Evolutionary conservation across 805 yeast species (phyloP).

Genomic region (Cyberlindnera xylosilytica): DNA sequence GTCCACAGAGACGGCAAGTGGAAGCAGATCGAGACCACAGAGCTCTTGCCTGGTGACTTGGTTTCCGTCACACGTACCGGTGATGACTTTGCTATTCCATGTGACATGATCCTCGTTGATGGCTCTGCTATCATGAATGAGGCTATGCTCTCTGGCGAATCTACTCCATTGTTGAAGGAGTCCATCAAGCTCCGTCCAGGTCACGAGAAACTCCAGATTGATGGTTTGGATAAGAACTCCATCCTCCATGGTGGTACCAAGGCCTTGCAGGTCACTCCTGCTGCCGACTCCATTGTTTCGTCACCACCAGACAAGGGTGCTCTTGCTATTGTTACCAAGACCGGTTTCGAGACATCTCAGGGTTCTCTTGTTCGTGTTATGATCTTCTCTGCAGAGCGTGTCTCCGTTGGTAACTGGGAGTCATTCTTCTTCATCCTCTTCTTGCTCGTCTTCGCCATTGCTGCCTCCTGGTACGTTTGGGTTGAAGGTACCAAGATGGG

Average conservation of each 20-base stretch:
- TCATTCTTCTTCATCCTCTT: conserved; percentile 90
- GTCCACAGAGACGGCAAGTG: conserved; percentile 71
- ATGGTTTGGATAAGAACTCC: conserved; percentile 86
- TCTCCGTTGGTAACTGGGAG: conserved; percentile 93
- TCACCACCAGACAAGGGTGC: conserved; percentile 88
- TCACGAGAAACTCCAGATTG: conserved; percentile 63
- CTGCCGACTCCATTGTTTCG: conserved; percentile 45
- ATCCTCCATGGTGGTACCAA: conserved; percentile 94
- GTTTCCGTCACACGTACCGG: conserved; percentile 84
- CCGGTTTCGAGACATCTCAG: conserved; percentile 98
- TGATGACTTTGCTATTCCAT: conserved; percentile 91
- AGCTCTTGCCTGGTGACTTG: conserved; percentile 86
- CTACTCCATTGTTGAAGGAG: conserved; percentile 94
- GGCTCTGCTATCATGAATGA: conserved; percentile 96
- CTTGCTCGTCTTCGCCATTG: conserved; percentile 84
- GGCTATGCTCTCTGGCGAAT: conserved; percentile 98
- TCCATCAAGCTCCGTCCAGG: conserved; percentile 81
- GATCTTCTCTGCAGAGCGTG: conserved; percentile 96
- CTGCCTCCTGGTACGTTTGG: conserved; percentile 98
- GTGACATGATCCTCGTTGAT: conserved; percentile 81
- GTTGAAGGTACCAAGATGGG: conserved; percentile 95
- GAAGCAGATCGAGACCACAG: conserved; percentile 65
- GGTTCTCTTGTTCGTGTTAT: conserved; percentile 96
- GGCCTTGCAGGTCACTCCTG: conserved; percentile 84
- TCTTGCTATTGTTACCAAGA: conserved; percentile 81